A percentile compares a stretch with the other conserved stretches of the same genome.
Conservation (phyloP, 2,329 filamentous ascomycete species). For the Aureobasidium musti region DNA sequence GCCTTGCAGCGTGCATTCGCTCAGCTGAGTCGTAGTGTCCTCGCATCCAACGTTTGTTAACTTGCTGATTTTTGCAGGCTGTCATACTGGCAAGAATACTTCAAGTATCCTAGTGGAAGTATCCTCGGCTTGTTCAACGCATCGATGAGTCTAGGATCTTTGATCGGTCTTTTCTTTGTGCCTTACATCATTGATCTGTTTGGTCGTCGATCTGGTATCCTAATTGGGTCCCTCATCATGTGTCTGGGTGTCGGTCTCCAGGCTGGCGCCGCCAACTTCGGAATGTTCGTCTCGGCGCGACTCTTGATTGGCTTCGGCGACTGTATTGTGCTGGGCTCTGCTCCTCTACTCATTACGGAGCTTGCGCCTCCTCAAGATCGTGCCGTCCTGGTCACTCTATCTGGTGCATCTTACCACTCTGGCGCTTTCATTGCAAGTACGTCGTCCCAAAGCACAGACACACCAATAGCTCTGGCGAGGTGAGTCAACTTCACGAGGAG, state of each 20-base stretch:
- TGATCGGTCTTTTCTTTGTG: slow-evolving; percentile 31
- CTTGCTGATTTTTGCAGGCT: not conserved
- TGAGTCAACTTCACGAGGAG: no score
- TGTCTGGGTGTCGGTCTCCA: slow-evolving; percentile 24
- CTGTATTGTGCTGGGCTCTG: slow-evolving; percentile 11
- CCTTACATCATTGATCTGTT: slow-evolving; percentile 53
- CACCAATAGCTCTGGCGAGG: no score
- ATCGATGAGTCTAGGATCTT: slow-evolving; percentile 9
- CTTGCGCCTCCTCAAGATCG: slow-evolving; percentile 18
- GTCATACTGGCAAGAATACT: slow-evolving; percentile 18
- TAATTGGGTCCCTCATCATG: slow-evolving; percentile 52
- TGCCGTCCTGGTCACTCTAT: slow-evolving; percentile 8
- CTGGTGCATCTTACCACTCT: slow-evolving; percentile 7
- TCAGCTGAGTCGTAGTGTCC: no score
- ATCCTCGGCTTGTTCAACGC: slow-evolving; percentile 19
- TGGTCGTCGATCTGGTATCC: slow-evolving; percentile 51
- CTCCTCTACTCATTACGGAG: slow-evolving; percentile 19
- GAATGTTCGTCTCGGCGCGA: slow-evolving; percentile 18
- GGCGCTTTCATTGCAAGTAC: slow-evolving; percentile 7
- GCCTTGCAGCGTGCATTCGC: no score
- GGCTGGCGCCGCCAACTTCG: slow-evolving; percentile 5
- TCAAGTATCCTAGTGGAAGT: slow-evolving; percentile 1
- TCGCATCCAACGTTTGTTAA: no score
- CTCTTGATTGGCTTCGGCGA: slow-evolving; percentile 21
- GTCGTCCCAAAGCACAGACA: no score